A percentile compares a stretch with the other conserved stretches of the same genome.
phyloP scores from a whole-genome alignment of 2,329 filamentous ascomycete species.

The Alternaria dauci region DNA sequence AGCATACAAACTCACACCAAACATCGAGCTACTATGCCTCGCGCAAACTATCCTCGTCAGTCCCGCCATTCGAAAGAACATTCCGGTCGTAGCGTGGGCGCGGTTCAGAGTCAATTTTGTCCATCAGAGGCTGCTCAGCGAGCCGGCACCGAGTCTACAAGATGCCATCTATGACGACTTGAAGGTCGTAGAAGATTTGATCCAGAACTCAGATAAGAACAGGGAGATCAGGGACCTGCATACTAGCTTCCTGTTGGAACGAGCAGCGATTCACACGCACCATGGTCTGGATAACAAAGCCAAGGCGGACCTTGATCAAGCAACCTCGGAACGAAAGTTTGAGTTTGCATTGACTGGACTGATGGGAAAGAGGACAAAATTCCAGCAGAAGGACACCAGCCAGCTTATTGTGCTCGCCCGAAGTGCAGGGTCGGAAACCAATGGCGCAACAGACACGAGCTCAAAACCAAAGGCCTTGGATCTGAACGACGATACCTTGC shows the following conservation, averaged over 20 bases:
- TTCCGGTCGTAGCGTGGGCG: slow-evolving; percentile 65
- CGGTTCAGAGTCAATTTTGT: slow-evolving; percentile 77
- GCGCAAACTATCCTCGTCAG: slow-evolving; percentile 69
- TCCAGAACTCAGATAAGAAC: slow-evolving; percentile 35
- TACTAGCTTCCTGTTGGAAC: slow-evolving; percentile 79
- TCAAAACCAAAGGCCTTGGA: slow-evolving; percentile 73
- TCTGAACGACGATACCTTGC: slow-evolving; percentile 89
- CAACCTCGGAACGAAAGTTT: slow-evolving; percentile 73
- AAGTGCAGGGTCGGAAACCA: slow-evolving; percentile 60
- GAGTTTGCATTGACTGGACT: slow-evolving; percentile 84
- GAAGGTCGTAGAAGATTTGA: slow-evolving; percentile 60
- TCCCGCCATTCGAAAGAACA: slow-evolving; percentile 56
- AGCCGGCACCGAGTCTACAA: slow-evolving; percentile 68
- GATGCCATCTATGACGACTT: slow-evolving; percentile 68
- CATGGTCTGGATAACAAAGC: slow-evolving; percentile 83
- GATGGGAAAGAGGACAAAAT: slow-evolving; percentile 84
- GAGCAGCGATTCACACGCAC: slow-evolving; percentile 82
- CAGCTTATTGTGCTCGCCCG: slow-evolving; percentile 91
- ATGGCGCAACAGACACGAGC: slow-evolving; percentile 25
- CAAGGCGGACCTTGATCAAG: slow-evolving; percentile 72
- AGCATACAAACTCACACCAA: slow-evolving; percentile 83
- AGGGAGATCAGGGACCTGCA: slow-evolving; percentile 37
- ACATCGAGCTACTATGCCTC: slow-evolving; percentile 83
- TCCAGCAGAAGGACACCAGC: slow-evolving; percentile 79
- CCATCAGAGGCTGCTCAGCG: slow-evolving; percentile 72